Percentiles rank a stretch among this genome's conserved stretches.
These are phyloP conservation scores for Leptodontidium sp. DNA, from an alignment of 2,329 filamentous ascomycete genomes.

Conservation along the genomic window DNA sequence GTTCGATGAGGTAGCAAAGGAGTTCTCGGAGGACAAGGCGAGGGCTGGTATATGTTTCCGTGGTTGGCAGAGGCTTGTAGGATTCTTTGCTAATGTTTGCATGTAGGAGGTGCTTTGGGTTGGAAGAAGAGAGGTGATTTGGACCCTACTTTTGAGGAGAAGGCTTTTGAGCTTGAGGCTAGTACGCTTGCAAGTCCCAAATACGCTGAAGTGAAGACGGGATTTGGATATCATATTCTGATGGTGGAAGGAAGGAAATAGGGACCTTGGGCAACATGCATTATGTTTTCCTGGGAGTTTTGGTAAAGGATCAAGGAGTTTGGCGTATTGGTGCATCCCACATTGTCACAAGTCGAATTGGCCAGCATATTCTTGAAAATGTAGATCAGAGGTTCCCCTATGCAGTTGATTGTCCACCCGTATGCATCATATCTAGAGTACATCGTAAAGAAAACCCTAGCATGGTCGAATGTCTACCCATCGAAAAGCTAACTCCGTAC, in stretches of 20 bases:
- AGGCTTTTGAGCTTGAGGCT: constrained; percentile 73
- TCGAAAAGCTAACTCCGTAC: constrained; percentile 43
- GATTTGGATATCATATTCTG: constrained; percentile 81
- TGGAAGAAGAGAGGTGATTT: constrained; percentile 76
- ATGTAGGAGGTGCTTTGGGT: constrained; percentile 72
- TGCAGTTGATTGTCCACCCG: constrained; percentile 44
- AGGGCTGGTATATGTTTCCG: constrained; percentile 59
- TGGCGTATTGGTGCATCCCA: constrained; percentile 15
- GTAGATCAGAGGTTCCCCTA: constrained; percentile 35
- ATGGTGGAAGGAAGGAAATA: constrained; percentile 64
- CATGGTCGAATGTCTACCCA: constrained; percentile 44
- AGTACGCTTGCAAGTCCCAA: constrained; percentile 72
- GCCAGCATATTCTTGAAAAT: not conserved
- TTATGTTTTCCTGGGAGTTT: not conserved
- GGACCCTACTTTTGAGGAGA: constrained; percentile 74
- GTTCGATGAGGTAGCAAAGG: constrained; percentile 77
- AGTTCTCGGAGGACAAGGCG: constrained; percentile 81
- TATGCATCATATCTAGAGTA: constrained; percentile 46
- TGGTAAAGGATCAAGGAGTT: constrained; percentile 15
- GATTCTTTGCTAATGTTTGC: constrained; percentile 2
- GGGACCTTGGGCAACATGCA: not conserved
- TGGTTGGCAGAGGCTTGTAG: not conserved
- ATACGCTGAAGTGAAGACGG: constrained; percentile 75
- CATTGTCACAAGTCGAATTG: constrained; percentile 2
- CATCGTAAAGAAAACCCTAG: constrained; percentile 42